phyloP scores from a whole-genome alignment of 164 flowering plant genomes.

The Stephania cephalantha region DNA sequence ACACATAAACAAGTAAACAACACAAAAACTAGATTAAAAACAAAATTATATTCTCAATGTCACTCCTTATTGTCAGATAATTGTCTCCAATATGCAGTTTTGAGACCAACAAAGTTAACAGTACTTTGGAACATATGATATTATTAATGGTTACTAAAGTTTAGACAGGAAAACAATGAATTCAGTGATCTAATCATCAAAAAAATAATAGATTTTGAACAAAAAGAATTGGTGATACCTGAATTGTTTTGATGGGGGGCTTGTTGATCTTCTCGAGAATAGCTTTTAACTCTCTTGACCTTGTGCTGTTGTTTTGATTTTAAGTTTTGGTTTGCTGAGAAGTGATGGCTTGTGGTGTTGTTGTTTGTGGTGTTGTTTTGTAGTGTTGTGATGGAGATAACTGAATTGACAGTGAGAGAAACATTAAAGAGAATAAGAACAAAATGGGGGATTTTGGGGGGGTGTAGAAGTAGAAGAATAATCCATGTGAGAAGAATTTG shows the following conservation, averaged over 20 bases:
- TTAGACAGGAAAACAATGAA: slow-evolving; percentile 3
- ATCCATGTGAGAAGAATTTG: slow-evolving; percentile 38
- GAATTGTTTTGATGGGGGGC: slow-evolving; percentile 75
- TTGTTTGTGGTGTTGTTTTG: not conserved
- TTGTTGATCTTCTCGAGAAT: slow-evolving; percentile 76
- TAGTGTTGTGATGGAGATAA: slow-evolving; percentile 1
- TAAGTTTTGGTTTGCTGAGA: slow-evolving; percentile 36
- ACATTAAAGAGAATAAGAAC: slow-evolving; percentile 42
- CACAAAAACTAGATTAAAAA: too few relatives aligned
- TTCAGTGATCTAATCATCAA: not conserved
- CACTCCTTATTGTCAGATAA: too few relatives aligned
- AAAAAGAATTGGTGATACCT: slow-evolving; percentile 29
- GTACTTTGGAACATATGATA: too few relatives aligned
- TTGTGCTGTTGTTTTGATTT: slow-evolving; percentile 50
- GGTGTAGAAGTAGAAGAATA: slow-evolving; percentile 28
- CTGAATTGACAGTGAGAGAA: slow-evolving; percentile 34
- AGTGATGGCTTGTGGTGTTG: not conserved
- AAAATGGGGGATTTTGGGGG: slow-evolving; percentile 37
- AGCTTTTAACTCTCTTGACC: slow-evolving; percentile 46
- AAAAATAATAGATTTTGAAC: not conserved
- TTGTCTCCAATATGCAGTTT: too few relatives aligned
- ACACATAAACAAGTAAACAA: too few relatives aligned
- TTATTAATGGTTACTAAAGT: too few relatives aligned
- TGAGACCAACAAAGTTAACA: too few relatives aligned
- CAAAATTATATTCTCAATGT: too few relatives aligned